phyloP scores from a whole-genome alignment of 768 basidiomycete genomes.

The Rhodosporidiobolus sp. region DNA sequence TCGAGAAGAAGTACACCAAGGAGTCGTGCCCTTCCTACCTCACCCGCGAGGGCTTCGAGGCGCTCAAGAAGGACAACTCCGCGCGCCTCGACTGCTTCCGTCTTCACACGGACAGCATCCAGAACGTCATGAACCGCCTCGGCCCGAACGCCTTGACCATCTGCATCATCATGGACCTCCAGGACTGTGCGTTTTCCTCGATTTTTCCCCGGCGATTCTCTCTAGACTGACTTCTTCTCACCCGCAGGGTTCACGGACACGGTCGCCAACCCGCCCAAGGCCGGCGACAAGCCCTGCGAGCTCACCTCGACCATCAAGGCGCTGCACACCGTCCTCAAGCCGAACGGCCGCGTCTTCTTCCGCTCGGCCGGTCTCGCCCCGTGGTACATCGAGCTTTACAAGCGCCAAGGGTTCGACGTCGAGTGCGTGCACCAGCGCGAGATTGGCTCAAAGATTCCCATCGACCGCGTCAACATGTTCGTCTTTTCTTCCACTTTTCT shows the following conservation, averaged over 20 bases:
- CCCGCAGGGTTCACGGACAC: constrained; percentile 34
- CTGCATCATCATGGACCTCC: constrained; percentile 68
- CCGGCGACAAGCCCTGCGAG: constrained; percentile 8
- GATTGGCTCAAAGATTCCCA: constrained; percentile 53
- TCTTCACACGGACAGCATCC: constrained; percentile 68
- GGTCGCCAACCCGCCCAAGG: constrained; percentile 5
- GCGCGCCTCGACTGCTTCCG: constrained; percentile 59
- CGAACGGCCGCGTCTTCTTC: constrained; percentile 65
- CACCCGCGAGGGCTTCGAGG: constrained; percentile 60
- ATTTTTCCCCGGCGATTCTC: too few relatives aligned
- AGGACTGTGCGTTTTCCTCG: constrained; percentile 47
- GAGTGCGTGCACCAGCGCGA: constrained; percentile 57
- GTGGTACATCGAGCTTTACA: constrained; percentile 44
- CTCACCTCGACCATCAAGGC: constrained; percentile 46
- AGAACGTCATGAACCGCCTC: constrained; percentile 52
- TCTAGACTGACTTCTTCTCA: too few relatives aligned
- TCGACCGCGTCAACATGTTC: constrained; percentile 71
- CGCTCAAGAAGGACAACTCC: constrained; percentile 56
- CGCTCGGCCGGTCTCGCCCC: constrained; percentile 51
- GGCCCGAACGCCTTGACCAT: constrained; percentile 57
- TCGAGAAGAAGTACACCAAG: constrained; percentile 27
- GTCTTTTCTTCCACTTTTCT: constrained; percentile 35
- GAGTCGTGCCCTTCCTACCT: constrained; percentile 60
- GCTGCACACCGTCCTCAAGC: constrained; percentile 56
- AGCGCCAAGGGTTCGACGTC: constrained; percentile 40